Percentiles rank a stretch among this genome's conserved stretches.
Conservation (phyloP, 495 filamentous ascomycete species). For the Penicillium ucsense region DNA sequence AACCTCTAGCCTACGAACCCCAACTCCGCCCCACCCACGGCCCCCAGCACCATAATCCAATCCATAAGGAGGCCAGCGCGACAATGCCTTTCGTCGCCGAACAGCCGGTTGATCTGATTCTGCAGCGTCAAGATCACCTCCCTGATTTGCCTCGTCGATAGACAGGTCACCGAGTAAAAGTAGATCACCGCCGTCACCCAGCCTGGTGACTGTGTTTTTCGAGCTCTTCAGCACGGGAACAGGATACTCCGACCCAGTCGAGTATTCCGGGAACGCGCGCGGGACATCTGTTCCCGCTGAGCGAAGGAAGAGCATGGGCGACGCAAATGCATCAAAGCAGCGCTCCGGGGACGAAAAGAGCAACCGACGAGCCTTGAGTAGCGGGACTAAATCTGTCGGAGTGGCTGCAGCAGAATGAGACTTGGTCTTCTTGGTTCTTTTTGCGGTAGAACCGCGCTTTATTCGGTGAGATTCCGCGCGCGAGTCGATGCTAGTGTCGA, state of each 20-base stretch:
- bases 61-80: constrained; percentile 34
- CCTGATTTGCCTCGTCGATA: constrained; percentile 1
- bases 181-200: neutral
- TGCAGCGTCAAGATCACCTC: neutral
- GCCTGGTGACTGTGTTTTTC: neutral
- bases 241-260: constrained; percentile 27
- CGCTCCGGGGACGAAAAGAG: constrained; percentile 39
- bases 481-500: neutral
- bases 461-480: neutral
- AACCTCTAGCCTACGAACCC: constrained; percentile 17
- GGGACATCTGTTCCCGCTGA: constrained; percentile 36
- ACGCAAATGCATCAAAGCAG: constrained; percentile 51
- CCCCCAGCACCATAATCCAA: constrained; percentile 25
- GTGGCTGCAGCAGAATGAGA: constrained; percentile 3
- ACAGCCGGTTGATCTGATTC: neutral
- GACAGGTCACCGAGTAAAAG: constrained; percentile 5
- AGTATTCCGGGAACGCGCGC: constrained; percentile 21
- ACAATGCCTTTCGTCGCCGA: constrained; percentile 27
- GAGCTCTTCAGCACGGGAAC: constrained; percentile 16
- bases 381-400: constrained; percentile 24
- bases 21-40: constrained; percentile 4
- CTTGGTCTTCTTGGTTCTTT: neutral
- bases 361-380: constrained; percentile 26
- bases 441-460: neutral
- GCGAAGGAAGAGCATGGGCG: constrained; percentile 48